A percentile compares a stretch with the other conserved stretches of the same genome.
phyloP scores from a whole-genome alignment of 495 filamentous ascomycete species.

The Jackrogersella multiformis region DNA sequence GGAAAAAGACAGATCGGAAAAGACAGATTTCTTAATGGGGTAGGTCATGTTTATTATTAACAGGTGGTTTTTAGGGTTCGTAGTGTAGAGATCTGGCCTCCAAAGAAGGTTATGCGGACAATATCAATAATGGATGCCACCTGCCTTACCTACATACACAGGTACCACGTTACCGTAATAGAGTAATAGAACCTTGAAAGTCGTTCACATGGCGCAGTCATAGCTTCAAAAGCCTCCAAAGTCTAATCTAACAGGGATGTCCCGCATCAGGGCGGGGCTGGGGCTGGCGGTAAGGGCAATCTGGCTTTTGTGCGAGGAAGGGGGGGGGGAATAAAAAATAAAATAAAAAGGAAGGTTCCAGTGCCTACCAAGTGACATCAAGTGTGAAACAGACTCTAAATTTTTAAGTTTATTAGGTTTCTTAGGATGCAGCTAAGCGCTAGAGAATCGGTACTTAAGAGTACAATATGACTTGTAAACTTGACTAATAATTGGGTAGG shows the following conservation, averaged over 20 bases:
- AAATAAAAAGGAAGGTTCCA: conserved; percentile 32
- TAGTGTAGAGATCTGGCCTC: neutral
- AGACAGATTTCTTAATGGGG: no score
- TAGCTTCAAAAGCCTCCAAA: conserved; percentile 5
- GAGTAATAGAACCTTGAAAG: no score
- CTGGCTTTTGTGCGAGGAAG: conserved; percentile 27
- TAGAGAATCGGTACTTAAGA: neutral
- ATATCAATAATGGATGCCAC: neutral
- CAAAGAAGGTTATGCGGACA: no score
- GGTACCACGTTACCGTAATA: neutral
- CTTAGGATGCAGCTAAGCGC: neutral
- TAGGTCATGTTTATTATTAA: neutral
- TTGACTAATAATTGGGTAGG: neutral
- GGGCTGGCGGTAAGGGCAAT: conserved; percentile 27
- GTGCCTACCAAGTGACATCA: conserved; percentile 16
- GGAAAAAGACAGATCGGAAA: no score
- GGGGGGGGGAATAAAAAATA: neutral
- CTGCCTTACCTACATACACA: no score
- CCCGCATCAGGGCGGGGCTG: conserved; percentile 35
- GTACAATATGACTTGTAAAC: neutral
- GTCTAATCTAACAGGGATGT: conserved; percentile 31
- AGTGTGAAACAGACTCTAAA: neutral
- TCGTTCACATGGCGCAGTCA: conserved; percentile 8
- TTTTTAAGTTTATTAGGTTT: neutral
- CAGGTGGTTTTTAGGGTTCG: no score